phyloP scores from a whole-genome alignment of 176 grass and related monocot genomes.

The Aegilops sharonensis region DNA sequence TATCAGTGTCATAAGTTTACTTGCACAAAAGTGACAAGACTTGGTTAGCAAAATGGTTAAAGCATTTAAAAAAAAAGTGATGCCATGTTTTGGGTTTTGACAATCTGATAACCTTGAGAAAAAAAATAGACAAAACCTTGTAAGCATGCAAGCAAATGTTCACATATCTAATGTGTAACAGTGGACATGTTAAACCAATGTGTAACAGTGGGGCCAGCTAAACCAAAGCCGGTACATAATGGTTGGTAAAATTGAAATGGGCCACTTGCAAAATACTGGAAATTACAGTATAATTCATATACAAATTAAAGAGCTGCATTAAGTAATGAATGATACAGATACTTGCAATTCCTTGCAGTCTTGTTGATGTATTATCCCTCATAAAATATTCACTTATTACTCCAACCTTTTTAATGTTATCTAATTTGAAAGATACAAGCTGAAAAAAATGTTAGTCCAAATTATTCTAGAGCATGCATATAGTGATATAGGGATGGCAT shows the following conservation, averaged over 20 bases:
- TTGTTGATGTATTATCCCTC: neutral
- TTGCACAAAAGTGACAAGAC: neutral
- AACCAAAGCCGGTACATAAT: neutral
- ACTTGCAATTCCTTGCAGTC: neutral
- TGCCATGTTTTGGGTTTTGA: neutral
- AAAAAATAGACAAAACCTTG: constrained; percentile 4
- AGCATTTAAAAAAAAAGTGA: neutral
- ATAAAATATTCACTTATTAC: constrained; percentile 1
- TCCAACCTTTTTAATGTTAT: neutral
- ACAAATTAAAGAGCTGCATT: neutral
- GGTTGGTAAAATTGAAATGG: constrained; percentile 2
- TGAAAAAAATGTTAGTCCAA: neutral
- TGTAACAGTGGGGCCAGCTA: neutral
- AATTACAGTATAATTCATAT: neutral
- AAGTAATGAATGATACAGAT: neutral
- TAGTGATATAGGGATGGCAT: neutral
- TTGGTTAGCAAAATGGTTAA: constrained; percentile 15
- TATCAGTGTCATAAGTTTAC: constrained; percentile 1
- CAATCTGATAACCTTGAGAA: neutral
- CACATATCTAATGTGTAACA: neutral
- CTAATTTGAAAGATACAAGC: neutral
- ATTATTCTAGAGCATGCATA: constrained; percentile 1
- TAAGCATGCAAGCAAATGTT: neutral
- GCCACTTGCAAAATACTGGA: neutral
- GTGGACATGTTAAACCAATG: neutral